Conservation (phyloP, 352 stramenopile species). For the Peronospora farinosa region DNA sequence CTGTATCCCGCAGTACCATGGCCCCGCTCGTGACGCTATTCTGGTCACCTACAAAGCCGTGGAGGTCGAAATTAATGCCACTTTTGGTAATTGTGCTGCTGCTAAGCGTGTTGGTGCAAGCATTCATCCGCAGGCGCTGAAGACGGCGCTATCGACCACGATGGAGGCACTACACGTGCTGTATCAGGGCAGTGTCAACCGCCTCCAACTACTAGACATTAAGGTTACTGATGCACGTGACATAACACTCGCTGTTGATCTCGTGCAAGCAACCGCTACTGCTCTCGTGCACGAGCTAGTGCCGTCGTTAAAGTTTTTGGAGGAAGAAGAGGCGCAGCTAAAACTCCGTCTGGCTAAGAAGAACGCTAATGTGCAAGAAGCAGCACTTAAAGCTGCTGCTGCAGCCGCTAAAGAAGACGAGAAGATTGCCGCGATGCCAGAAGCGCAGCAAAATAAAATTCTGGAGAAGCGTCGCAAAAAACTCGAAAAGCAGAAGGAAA, state of each 20-base stretch:
- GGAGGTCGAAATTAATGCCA: conserved; percentile 66
- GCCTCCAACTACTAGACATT: conserved; percentile 30
- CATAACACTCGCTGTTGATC: conserved; percentile 36
- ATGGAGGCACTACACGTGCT: conserved; percentile 55
- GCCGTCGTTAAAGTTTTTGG: conserved; percentile 51
- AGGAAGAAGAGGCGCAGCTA: conserved; percentile 51
- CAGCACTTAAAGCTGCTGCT: conserved; percentile 59
- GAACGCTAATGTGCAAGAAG: conserved; percentile 55
- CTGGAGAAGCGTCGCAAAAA: conserved; percentile 82
- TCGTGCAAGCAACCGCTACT: conserved; percentile 39
- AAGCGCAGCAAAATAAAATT: conserved; percentile 68
- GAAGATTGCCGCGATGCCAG: conserved; percentile 70
- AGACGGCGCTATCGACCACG: conserved; percentile 50
- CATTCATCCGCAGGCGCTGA: conserved; percentile 59
- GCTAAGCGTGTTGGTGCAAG: conserved; percentile 30
- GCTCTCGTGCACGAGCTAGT: conserved; percentile 45
- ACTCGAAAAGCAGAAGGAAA: conserved; percentile 77
- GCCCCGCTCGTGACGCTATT: conserved; percentile 62
- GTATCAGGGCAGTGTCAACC: conserved; percentile 47
- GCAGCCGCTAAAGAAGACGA: conserved; percentile 77
- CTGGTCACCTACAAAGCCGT: conserved; percentile 60
- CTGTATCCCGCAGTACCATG: conserved; percentile 81
- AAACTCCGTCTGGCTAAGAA: conserved; percentile 51
- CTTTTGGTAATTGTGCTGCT: conserved; percentile 16
- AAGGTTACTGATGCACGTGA: conserved; percentile 8